phyloP scores from a whole-genome alignment of 768 basidiomycete genomes.

The Boletus eberwhitei region DNA sequence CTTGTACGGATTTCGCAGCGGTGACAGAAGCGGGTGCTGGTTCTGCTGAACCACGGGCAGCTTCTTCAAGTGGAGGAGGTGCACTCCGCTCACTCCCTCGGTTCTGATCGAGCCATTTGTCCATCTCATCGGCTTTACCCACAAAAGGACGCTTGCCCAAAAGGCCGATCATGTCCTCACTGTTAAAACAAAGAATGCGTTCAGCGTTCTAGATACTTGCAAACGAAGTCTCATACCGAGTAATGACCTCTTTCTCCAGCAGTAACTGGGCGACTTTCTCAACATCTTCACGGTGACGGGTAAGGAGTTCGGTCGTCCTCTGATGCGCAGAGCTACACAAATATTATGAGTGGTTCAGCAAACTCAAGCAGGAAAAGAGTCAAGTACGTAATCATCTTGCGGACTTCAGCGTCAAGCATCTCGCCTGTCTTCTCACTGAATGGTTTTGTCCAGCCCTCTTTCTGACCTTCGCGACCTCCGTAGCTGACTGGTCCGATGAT shows the following conservation, averaged over 20 bases:
- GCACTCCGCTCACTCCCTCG: constrained; percentile 55
- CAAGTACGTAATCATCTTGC: constrained; percentile 89
- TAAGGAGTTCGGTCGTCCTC: constrained; percentile 79
- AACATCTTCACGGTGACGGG: constrained; percentile 78
- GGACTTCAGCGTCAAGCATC: constrained; percentile 86
- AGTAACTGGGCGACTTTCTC: constrained; percentile 91
- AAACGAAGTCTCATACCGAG: constrained; percentile 53
- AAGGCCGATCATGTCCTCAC: constrained; percentile 84
- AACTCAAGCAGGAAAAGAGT: constrained; percentile 1
- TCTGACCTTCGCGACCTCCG: constrained; percentile 79
- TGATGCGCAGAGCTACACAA: constrained; percentile 64
- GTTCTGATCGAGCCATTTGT: constrained; percentile 92
- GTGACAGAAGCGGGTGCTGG: constrained; percentile 50
- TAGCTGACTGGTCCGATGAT: constrained; percentile 96
- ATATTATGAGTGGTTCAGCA: constrained; percentile 7
- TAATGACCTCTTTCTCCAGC: constrained; percentile 94
- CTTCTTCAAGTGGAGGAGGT: constrained; percentile 60
- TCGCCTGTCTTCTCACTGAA: constrained; percentile 98
- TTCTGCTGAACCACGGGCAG: constrained; percentile 35
- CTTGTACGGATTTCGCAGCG: constrained; percentile 38
- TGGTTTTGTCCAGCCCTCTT: constrained; percentile 92
- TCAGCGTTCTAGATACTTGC: not conserved
- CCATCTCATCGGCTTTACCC: constrained; percentile 88
- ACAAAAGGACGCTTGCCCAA: constrained; percentile 80
- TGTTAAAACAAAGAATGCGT: constrained; percentile 27